Conservation (phyloP, 2,329 filamentous ascomycete species). For the Furcasterigmium sp. region DNA sequence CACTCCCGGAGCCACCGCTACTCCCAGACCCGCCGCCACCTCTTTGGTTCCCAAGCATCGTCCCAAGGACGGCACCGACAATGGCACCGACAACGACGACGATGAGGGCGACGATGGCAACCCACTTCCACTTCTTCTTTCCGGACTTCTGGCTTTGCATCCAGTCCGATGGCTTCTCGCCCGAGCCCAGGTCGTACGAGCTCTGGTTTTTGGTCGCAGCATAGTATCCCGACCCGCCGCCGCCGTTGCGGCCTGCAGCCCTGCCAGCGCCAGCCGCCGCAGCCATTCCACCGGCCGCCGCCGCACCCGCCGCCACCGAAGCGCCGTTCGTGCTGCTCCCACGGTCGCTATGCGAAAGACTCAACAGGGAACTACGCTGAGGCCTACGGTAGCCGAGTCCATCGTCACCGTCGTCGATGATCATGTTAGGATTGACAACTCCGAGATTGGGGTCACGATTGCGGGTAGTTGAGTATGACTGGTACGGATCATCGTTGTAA, state of each 20-base stretch:
- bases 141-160: conserved; percentile 51
- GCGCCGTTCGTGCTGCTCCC: conserved; percentile 19
- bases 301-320: conserved; percentile 38
- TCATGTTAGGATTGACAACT: conserved; percentile 70
- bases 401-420: conserved; percentile 85
- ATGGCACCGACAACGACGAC: conserved; percentile 66
- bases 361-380: conserved; percentile 55
- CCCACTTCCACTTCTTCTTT: conserved; percentile 64
- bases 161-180: conserved; percentile 65
- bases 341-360: conserved; percentile 38
- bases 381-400: conserved; percentile 55
- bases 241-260: conserved; percentile 13
- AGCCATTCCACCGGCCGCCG: conserved; percentile 37
- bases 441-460: conserved; percentile 46
- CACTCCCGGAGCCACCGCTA: conserved; percentile 21
- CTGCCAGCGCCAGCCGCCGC: conserved; percentile 28
- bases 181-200: conserved; percentile 19
- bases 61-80: conserved; percentile 68
- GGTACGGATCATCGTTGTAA: conserved; percentile 63
- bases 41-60: conserved; percentile 45
- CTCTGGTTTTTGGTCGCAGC: conserved; percentile 40
- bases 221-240: conserved; percentile 39
- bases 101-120: conserved; percentile 59
- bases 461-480: conserved; percentile 44
- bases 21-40: conserved; percentile 23